phyloP scores from a whole-genome alignment of 1,284 basidiomycete genomes.

The Xerocomus subilludens region DNA sequence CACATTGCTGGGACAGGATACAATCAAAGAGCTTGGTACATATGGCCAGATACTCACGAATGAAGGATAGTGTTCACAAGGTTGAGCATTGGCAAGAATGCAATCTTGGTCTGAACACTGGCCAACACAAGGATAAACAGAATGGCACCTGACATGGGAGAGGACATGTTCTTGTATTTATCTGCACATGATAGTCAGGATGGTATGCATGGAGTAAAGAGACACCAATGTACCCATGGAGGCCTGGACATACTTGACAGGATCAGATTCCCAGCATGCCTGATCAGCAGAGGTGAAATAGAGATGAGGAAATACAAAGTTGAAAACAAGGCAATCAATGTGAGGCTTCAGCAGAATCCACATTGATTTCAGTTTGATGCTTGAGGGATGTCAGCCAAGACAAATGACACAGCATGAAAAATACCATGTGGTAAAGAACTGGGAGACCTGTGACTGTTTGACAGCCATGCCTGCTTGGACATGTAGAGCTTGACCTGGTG shows the following conservation, averaged over 20 bases:
- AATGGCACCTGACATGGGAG: slow-evolving; percentile 80
- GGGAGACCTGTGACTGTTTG: slow-evolving; percentile 82
- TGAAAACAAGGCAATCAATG: slow-evolving; percentile 75
- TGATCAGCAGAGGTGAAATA: slow-evolving; percentile 76
- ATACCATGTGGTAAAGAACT: slow-evolving; percentile 87
- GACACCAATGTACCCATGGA: slow-evolving; percentile 67
- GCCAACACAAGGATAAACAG: slow-evolving; percentile 82
- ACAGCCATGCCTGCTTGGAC: slow-evolving; percentile 78
- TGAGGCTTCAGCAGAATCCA: slow-evolving; percentile 89
- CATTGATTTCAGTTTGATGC: slow-evolving; percentile 89
- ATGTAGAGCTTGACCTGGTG: slow-evolving; percentile 79
- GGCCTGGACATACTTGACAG: slow-evolving; percentile 80
- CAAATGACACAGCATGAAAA: slow-evolving; percentile 39
- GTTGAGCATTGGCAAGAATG: slow-evolving; percentile 81
- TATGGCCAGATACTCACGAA: too few species aligned
- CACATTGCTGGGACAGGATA: slow-evolving; percentile 58
- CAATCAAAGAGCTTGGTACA: background rate
- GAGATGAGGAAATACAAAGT: slow-evolving; percentile 87
- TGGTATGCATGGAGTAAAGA: background rate
- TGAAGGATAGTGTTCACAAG: slow-evolving; percentile 81
- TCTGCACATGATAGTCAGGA: slow-evolving; percentile 58
- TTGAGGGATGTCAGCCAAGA: slow-evolving; percentile 51
- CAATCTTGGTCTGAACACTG: slow-evolving; percentile 78
- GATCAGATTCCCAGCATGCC: slow-evolving; percentile 79
- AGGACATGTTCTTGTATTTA: slow-evolving; percentile 80